Base-by-base conservation (phyloP, 306 rosid species). In the Trichosanthes cucumerina region DNA sequence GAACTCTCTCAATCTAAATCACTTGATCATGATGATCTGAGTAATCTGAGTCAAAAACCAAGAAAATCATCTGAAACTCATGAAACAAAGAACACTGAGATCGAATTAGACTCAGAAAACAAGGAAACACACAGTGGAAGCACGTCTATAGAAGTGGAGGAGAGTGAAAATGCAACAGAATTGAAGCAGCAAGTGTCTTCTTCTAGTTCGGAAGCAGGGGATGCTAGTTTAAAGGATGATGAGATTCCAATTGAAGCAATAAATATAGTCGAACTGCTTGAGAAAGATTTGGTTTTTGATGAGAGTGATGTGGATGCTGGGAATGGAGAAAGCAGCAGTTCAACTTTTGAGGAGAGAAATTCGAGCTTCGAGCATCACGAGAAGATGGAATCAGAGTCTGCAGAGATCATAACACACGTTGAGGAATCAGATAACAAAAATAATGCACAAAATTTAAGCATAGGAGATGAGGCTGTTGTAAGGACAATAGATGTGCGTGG, bases 1-100 rank as follows among this genome's bases (percentile, higher is more conserved):
- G 92, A 89, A 74, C 96, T 94, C 81, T 88, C 93, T 59, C 82
- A 93, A 77, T 79, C 88, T 4, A 90, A 84, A 33, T 44, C 93
- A 13, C 83, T 75, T 34, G 93, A 86, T 84, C 88, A 86, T 52
- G 91, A 82, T 79, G 88, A 87, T 86, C 89, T 75, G 64, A 76
- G 68, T 78, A 80, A 82, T 77, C 88, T 87, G 12, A 75, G 80
- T 16, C 33, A 80, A 64, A 76, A 52, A 39, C 58, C 50, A 63
- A 83, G 82, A 54, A 85, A 78, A 81, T 38, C 39, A 24, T 75
- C 72, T 41, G 71, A 79, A 54, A 82, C 26, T 28, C 8, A 26
- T 18, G 77, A 73, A 49, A 16, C 81, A 80, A 71, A 9, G 41
- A 81, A 69, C 54, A 21, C 21, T 24, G 64, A 69, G 47, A 36